Conservation (phyloP, 176 grass and related monocot species). For the Triticum turgidum region DNA sequence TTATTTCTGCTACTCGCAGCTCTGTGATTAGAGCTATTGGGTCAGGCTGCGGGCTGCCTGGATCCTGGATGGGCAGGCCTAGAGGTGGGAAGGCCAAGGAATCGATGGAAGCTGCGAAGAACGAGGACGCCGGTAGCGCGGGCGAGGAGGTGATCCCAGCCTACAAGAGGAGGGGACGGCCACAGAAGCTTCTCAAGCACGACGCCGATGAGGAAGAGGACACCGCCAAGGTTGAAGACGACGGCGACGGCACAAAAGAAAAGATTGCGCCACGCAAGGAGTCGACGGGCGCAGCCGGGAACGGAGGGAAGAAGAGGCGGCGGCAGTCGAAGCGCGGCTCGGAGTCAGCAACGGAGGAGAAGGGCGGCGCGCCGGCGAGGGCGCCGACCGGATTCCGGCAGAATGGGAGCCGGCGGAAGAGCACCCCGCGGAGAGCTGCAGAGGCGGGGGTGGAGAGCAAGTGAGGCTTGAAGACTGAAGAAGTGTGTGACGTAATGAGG, state of each 20-base stretch:
- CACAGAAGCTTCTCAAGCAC: conserved; percentile 55
- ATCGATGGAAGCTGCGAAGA: conserved; percentile 35
- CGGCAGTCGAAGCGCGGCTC: conserved; percentile 28
- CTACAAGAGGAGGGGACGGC: conserved; percentile 64
- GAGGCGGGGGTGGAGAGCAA: conserved; percentile 75
- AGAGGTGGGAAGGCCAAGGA: conserved; percentile 69
- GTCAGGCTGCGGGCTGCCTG: neutral
- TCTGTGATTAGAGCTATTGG: neutral
- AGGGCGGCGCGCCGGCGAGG: conserved; percentile 23
- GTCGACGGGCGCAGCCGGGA: conserved; percentile 22
- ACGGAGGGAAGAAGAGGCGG: conserved; percentile 46
- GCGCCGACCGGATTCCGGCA: conserved; percentile 62
- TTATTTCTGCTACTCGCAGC: conserved; percentile 20
- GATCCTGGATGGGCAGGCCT: conserved; percentile 64
- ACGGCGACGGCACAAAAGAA: conserved; percentile 28
- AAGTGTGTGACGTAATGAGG: neutral
- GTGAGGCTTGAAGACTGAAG: conserved; percentile 30
- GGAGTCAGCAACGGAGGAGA: conserved; percentile 20
- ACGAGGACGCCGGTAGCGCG: conserved; percentile 56
- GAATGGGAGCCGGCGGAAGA: conserved; percentile 82
- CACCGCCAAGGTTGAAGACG: conserved; percentile 32
- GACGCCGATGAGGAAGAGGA: conserved; percentile 52
- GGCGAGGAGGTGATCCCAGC: conserved; percentile 62
- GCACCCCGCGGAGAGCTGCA: conserved; percentile 75
- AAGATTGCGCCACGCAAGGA: conserved; percentile 27